Conservation (phyloP, 306 rosid species). For the Malus fusca region DNA sequence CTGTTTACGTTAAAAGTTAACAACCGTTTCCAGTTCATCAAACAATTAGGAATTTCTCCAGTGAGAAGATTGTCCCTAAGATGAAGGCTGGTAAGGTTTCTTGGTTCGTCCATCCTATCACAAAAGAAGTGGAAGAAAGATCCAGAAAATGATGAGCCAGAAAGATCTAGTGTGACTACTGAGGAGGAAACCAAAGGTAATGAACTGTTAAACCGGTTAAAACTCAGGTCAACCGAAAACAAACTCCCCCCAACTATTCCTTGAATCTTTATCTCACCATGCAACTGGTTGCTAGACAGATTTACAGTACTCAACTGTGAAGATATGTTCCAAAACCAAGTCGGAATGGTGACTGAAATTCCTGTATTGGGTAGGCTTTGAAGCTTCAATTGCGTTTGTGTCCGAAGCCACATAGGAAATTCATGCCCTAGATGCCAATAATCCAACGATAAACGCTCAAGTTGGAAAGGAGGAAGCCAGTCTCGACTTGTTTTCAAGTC, state of each 20-base stretch:
- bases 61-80: constrained; percentile 2
- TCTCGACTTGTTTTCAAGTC: not conserved
- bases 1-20: not conserved
- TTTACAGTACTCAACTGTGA: not conserved
- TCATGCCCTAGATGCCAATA: constrained; percentile 21
- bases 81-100: not conserved
- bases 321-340: constrained; percentile 28
- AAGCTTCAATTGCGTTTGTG: not conserved
- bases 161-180: not conserved
- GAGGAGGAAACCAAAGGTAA: not conserved
- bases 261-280: constrained; percentile 20
- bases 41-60: constrained; percentile 21
- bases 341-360: constrained; percentile 19
- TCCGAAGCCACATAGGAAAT: constrained; percentile 33
- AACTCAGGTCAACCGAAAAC: not conserved
- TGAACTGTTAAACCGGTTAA: not conserved
- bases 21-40: not conserved
- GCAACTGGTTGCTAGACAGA: constrained; percentile 21
- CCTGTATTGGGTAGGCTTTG: constrained; percentile 22
- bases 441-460: not conserved
- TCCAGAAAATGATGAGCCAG: constrained; percentile 4
- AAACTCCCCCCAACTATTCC: not conserved
- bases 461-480: constrained; percentile 28
- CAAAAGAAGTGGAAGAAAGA: constrained; percentile 1
- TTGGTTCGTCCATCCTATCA: not conserved